Base-by-base conservation (phyloP, 2,329 filamentous ascomycete species). In the Pleomassaria siparia region DNA sequence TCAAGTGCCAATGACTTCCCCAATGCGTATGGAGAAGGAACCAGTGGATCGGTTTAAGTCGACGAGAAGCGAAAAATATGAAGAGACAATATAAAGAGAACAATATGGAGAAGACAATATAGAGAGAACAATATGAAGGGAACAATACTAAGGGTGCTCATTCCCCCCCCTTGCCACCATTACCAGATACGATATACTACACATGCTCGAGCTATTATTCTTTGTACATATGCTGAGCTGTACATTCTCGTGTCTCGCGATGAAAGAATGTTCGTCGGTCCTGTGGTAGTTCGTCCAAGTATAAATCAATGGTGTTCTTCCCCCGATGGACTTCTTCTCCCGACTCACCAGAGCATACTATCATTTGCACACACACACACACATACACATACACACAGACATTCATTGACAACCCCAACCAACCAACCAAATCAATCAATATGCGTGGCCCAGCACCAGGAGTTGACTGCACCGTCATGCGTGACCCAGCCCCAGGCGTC, bases 51-150 rank as follows among this genome's bases (percentile, higher is more conserved):
- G n/a, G n/a, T n/a, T n/a, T n/a, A n/a, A n/a, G n/a, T n/a, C n/a
- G n/a, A n/a, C n/a, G n/a, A n/a, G n/a, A n/a, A n/a, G n/a, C n/a
- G n/a, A n/a, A n/a, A n/a, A n/a, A n/a, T n/a, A n/a, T n/a, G n/a
- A n/a, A n/a, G n/a, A n/a, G n/a, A n/a, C n/a, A n/a, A n/a, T n/a
- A n/a, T n/a, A n/a, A n/a, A n/a, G 44, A 50, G n/a, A n/a, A n/a
- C n/a, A n/a, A n/a, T n/a, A n/a, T n/a, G n/a, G n/a, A n/a, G n/a
- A n/a, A 40, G n/a, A n/a, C n/a, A n/a, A n/a, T n/a, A n/a, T n/a
- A n/a, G n/a, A n/a, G 44, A 50, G 50, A 53, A 58, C 51, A 59
- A 59, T 59, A 56, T 10, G 50, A 58, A 58, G 47, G 16, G 42
- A 49, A 54, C 51, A 56, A 55, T 54, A 53, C 8, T 51, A 53